Evolutionary conservation across 1,284 basidiomycete genomes (phyloP), one percentile per base, ranked within the genome.

Genomic region (Testicularia cyperi): DNA sequence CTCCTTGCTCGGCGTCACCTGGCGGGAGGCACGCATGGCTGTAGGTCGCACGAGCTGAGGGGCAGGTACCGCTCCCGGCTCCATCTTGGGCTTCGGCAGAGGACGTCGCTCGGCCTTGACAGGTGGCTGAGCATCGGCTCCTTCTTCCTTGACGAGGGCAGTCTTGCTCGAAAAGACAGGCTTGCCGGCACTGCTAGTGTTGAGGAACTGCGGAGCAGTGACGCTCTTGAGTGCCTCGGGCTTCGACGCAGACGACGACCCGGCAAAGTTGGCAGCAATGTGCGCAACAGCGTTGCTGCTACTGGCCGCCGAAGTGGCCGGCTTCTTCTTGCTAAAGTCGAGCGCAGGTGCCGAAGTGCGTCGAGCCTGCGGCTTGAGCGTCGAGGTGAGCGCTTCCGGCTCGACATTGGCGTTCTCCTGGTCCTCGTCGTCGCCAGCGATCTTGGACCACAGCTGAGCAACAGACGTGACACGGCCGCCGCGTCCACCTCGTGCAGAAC

Each of bases 381-480:
- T 60, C n/a, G 49, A 57, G 4, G 63, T 54, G 35, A 41, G 49
- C 21, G 41, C 43, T 8, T 34, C 34, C 10, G 32, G 33, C 5
- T 46, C 30, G 13, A 21, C 26, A 15, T 6, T 35, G 20, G 8
- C 33, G 10, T 9, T n/a, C 41, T 24, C 38, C 49, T 4, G 32
- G 20, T 18, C 32, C 10, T 60, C 62, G 6, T 47, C 61, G 15
- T 65, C 66, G 5, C 58, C 60, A 6, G 61, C 64, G 19, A 68
- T 74, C 29, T 55, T 63, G 20, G 85, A 82, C 87, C 87, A 90
- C 19, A 90, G 78, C 5, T 85, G 81, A 1, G 86, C 83, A 2
- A 88, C 86, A 5, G 86, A 81, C 2, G 86, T 80, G 13, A 90
- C 88, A 39, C 82, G 82, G 9, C 87, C 88, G 1, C 88, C 88